Evolutionary conservation across 768 basidiomycete genomes (phyloP), one percentile per base, ranked within the genome.

Genomic region (Ramaria rubella): DNA sequence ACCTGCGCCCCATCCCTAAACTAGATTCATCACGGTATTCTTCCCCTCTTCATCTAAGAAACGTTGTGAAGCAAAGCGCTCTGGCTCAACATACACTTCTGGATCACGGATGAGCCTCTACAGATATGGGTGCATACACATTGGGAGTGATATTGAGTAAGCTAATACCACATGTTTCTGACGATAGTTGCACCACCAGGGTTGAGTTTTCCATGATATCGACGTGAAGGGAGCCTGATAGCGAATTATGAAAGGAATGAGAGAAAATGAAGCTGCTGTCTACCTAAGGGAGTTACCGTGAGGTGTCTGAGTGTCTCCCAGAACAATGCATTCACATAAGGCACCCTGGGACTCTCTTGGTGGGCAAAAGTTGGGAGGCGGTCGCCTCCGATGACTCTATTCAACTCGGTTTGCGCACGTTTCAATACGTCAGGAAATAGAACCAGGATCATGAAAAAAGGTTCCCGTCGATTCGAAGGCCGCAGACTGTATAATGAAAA

Each of bases 301-400:
- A 46, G 46, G 27, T 46, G 63, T 45, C 74, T 59, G 55, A 73
- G 48, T 21, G 64, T 62, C 56, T 75, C 74, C 27, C 65, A 64
- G 4, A 69, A 19, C 1, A 74, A 54, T 0, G 72, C 73, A 6
- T 64, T 64, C 11, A 73, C 58, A 42, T 57, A 57, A 12, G 56
- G 56, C 4, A 57, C 30, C n/a, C 29, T 29, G 30, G 23, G 2
- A n/a, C n/a, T n/a, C n/a, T n/a, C n/a, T 27, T 57, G 36, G 49
- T 57, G 51, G 15, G 27, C 56, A 31, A 57, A 57, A 24, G 51
- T 27, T 5, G 56, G 56, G 4, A 57, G 46, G 26, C 56, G 56
- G 3, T 50, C 48, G 36, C 51, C 38, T 5, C 56, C 56, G 29
- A 40, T 50, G 21, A 57, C 56, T 17, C 21, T 23, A 38, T 57